Conservation (phyloP, 805 yeast genomes). For the Kuraishia capsulata region DNA sequence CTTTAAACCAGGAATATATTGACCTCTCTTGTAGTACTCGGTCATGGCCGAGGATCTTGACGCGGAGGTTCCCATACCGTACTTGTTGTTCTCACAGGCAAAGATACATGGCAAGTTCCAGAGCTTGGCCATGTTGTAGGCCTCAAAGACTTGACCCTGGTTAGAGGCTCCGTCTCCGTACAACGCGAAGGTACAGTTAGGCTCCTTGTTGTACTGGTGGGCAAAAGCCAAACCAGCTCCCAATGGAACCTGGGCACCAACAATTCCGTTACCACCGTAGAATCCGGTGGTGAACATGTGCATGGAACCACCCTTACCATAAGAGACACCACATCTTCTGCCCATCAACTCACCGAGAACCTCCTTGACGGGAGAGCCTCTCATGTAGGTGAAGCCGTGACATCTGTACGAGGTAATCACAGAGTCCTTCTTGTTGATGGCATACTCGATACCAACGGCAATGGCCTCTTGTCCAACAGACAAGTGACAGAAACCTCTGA, state of each 20-base stretch:
- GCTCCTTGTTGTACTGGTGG: slow-evolving; percentile 82
- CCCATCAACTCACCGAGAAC: slow-evolving; percentile 97
- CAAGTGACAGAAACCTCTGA: slow-evolving; percentile 98
- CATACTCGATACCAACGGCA: slow-evolving; percentile 97
- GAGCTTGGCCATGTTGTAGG: slow-evolving; percentile 98
- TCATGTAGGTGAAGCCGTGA: slow-evolving; percentile 95
- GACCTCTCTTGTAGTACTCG: slow-evolving; percentile 98
- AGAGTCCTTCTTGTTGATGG: slow-evolving; percentile 77
- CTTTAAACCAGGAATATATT: slow-evolving; percentile 97
- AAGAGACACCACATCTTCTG: slow-evolving; percentile 87
- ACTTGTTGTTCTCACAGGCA: slow-evolving; percentile 98
- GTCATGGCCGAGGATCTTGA: slow-evolving; percentile 94
- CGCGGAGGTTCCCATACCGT: slow-evolving; percentile 99
- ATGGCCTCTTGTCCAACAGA: slow-evolving; percentile 98
- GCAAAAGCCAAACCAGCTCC: slow-evolving; percentile 99
- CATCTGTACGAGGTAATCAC: slow-evolving; percentile 97
- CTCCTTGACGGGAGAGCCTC: slow-evolving; percentile 87
- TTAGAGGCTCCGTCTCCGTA: slow-evolving; percentile 99
- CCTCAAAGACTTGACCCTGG: slow-evolving; percentile 98
- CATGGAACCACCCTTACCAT: slow-evolving; percentile 99
- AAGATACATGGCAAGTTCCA: slow-evolving; percentile 94
- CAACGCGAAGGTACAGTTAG: slow-evolving; percentile 72
- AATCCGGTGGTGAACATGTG: slow-evolving; percentile 94
- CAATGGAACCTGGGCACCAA: slow-evolving; percentile 97
- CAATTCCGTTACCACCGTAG: slow-evolving; percentile 99